These are phyloP conservation scores for Hansfordia pulvinata DNA, from an alignment of 2,329 filamentous ascomycete genomes.

Conservation along the genomic window DNA sequence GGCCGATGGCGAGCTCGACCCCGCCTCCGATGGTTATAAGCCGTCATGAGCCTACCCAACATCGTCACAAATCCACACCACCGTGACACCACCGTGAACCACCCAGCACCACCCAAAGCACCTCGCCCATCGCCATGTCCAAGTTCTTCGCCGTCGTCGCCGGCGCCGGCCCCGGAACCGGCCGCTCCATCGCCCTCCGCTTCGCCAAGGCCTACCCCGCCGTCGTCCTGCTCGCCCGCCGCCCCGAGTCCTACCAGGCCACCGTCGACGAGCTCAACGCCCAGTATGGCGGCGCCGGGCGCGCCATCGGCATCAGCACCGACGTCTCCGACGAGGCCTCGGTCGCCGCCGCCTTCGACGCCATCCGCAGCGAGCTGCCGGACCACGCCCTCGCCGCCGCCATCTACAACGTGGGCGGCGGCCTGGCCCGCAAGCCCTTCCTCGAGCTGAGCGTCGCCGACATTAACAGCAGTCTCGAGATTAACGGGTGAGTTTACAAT, in stretches of 20 bases:
- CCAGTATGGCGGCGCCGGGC: constrained; percentile 48
- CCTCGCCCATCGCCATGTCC: constrained; percentile 14
- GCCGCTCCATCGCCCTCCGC: constrained; percentile 35
- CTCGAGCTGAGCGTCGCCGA: constrained; percentile 39
- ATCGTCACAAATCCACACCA: too few relatives aligned
- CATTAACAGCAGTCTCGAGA: constrained; percentile 28
- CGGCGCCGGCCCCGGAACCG: constrained; percentile 54
- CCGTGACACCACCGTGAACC: too few relatives aligned
- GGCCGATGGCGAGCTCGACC: too few relatives aligned
- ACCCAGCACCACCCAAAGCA: too few relatives aligned
- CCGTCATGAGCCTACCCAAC: too few relatives aligned
- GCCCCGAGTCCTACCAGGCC: constrained; percentile 47
- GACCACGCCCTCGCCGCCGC: constrained; percentile 46
- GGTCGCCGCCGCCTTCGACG: constrained; percentile 41
- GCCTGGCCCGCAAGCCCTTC: constrained; percentile 40
- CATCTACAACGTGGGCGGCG: constrained; percentile 53
- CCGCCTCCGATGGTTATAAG: too few relatives aligned
- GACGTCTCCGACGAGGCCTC: constrained; percentile 38
- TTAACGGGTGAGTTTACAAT: constrained; percentile 36
- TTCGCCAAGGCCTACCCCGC: constrained; percentile 58
- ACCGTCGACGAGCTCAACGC: constrained; percentile 59
- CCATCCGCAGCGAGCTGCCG: constrained; percentile 45
- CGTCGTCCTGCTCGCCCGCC: constrained; percentile 61
- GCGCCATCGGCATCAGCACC: constrained; percentile 56
- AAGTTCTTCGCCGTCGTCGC: constrained; percentile 56